Evolutionary conservation across 306 rosid genomes (phyloP), one percentile per base, ranked within the genome.

Genomic region (Castanopsis chinensis): DNA sequence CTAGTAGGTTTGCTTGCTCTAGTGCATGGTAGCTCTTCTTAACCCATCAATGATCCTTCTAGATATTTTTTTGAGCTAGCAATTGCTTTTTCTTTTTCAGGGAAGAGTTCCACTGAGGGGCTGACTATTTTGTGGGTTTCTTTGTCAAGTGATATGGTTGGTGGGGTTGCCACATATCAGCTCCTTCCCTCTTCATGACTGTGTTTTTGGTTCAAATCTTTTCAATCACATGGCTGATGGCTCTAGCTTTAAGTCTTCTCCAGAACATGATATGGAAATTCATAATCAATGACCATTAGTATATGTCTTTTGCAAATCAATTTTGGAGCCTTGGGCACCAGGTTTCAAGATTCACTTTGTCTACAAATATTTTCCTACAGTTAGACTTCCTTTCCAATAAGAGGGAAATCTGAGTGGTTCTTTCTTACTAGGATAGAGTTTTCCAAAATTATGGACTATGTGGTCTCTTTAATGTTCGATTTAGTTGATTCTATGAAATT

Each of bases 171-270:
- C 25, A 33, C 6, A 58, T 33, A 52, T 68, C 56, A 49, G 53
- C 25, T 67, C 72, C 43, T 65, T 20, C 65, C 64, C 60, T 72
- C 73, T 63, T 78, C 33, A 30, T 68, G 83, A 35, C 63, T 65
- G n/a, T 63, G 32, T 58, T 69, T 30, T 30, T 70, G 69, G 78
- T 82, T 61, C 73, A 32, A 58, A 60, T 82, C 72, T 79, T 86
- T 82, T 69, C 82, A 82, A 76, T 78, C 72, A 79, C 84, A 72
- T 65, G 81, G 81, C 55, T 68, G 53, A 72, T 65, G 78, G 81
- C 55, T 59, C 59, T 60, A 35, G 76, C 82, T 81, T 81, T 71
- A 69, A 63, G 75, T 72, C 78, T 51, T 63, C 68, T 54, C 67
- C 14, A 19, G 75, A 74, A 49, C 77, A 73, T 43, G 57, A 17